phyloP scores from a whole-genome alignment of 1,139 yeast species.

The Debaryomycetaceae sp. region DNA sequence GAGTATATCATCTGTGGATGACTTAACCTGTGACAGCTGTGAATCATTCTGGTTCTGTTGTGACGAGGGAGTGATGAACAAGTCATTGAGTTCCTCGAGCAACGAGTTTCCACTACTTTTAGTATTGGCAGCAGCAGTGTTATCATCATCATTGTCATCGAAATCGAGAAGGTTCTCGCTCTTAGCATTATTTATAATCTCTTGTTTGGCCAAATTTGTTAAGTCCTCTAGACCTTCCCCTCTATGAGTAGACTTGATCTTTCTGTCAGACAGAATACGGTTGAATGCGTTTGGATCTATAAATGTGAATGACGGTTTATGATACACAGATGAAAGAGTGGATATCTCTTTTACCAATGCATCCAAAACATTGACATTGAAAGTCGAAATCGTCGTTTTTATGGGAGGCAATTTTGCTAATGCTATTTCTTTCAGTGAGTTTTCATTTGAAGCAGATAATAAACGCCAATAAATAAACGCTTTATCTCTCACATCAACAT shows the following conservation, averaged over 20 bases:
- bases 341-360: slow-evolving; percentile 74
- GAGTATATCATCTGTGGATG: slow-evolving; percentile 40
- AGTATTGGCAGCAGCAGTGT: slow-evolving; percentile 6
- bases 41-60: slow-evolving; percentile 1
- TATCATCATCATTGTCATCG: slow-evolving; percentile 56
- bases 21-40: slow-evolving; percentile 6
- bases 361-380: slow-evolving; percentile 66
- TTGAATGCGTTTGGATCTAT: slow-evolving; percentile 39
- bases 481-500: slow-evolving; percentile 90
- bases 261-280: slow-evolving; percentile 5
- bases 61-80: slow-evolving; percentile 44
- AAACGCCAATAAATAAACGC: slow-evolving; percentile 95
- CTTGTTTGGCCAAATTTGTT: slow-evolving; percentile 72
- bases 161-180: slow-evolving; percentile 85
- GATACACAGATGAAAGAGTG: slow-evolving; percentile 85
- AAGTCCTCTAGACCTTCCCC: slow-evolving; percentile 68
- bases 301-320: slow-evolving; percentile 74
- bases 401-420: slow-evolving; percentile 67
- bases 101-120: slow-evolving; percentile 23
- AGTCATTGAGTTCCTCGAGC: slow-evolving; percentile 66
- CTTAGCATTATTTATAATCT: slow-evolving; percentile 61
- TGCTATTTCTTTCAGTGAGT: slow-evolving; percentile 48
- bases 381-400: slow-evolving; percentile 64
- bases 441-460: slow-evolving; percentile 55
- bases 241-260: slow-evolving; percentile 2